Evolutionary conservation across 306 rosid genomes (phyloP).

Genomic region (Vigna angularis): DNA sequence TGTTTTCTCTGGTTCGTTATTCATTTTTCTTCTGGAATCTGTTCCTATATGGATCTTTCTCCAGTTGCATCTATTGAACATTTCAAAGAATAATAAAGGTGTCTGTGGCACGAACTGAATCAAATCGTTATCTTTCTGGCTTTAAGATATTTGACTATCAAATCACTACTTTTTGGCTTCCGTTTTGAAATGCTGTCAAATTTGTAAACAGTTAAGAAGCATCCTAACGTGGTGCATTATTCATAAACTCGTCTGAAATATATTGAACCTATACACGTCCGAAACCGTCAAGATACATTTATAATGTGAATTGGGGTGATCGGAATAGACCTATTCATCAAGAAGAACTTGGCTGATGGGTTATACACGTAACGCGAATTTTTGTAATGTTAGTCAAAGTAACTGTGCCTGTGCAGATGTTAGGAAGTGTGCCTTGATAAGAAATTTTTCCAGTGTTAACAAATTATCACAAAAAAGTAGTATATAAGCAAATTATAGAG

Average conservation of each 20-base stretch:
- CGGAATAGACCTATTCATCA: background rate
- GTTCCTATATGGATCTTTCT: background rate
- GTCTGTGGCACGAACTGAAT: conserved; percentile 7
- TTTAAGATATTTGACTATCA: background rate
- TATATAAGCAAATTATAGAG: too few species aligned
- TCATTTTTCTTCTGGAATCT: too few species aligned
- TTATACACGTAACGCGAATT: too few species aligned
- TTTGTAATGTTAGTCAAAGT: too few species aligned
- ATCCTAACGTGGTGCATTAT: background rate
- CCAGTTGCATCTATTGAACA: conserved; percentile 31
- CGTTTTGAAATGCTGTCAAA: background rate
- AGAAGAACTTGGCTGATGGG: too few species aligned
- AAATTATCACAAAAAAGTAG: too few species aligned
- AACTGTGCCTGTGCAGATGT: too few species aligned
- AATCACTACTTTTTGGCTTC: background rate
- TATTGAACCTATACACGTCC: background rate
- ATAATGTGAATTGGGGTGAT: conserved; percentile 20
- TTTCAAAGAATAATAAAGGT: conserved; percentile 2
- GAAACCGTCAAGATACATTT: background rate
- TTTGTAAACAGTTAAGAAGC: background rate
- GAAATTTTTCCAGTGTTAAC: too few species aligned
- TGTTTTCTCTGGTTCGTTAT: too few species aligned
- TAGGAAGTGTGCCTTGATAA: too few species aligned
- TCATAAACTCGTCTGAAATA: background rate
- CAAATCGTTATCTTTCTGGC: background rate